Conservation (phyloP, 768 basidiomycete genomes). For the Chlorophyllum brunneum region DNA sequence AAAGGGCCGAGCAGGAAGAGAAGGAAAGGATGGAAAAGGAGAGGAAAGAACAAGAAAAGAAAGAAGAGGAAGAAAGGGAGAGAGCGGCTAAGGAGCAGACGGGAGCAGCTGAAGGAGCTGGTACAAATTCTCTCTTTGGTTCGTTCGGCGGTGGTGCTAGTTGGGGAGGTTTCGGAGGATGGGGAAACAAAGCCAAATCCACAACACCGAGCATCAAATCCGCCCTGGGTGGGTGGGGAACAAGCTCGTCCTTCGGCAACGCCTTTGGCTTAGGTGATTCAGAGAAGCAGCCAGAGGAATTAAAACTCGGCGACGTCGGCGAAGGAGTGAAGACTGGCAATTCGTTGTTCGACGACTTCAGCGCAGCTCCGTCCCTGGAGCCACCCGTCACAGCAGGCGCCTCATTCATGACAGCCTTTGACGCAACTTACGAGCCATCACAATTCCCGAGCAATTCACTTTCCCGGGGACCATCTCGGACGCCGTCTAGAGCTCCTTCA, state of each 20-base stretch:
- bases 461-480: neutral
- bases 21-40: slow-evolving; percentile 3
- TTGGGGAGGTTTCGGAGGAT: slow-evolving; percentile 1
- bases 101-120: slow-evolving; percentile 5
- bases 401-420: neutral
- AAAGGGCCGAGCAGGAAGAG: slow-evolving; percentile 8
- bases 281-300: neutral
- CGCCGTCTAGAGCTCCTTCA: neutral
- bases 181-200: slow-evolving; percentile 9
- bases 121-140: slow-evolving; percentile 14
- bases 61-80: slow-evolving; percentile 18
- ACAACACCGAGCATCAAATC: slow-evolving; percentile 1
- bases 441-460: neutral
- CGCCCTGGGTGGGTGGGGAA: neutral
- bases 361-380: neutral
- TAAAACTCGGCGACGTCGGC: neutral
- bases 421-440: neutral
- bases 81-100: slow-evolving; percentile 16
- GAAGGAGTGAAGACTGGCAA: neutral
- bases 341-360: neutral
- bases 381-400: neutral
- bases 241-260: slow-evolving; percentile 4
- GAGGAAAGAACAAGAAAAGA: slow-evolving; percentile 5
- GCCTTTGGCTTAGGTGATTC: slow-evolving; percentile 1
- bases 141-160: neutral